Percentiles rank a stretch among this genome's conserved stretches.
Evolutionary conservation across 1,139 yeast species (phyloP).

Genomic region (Yamadazyma conglobata): DNA sequence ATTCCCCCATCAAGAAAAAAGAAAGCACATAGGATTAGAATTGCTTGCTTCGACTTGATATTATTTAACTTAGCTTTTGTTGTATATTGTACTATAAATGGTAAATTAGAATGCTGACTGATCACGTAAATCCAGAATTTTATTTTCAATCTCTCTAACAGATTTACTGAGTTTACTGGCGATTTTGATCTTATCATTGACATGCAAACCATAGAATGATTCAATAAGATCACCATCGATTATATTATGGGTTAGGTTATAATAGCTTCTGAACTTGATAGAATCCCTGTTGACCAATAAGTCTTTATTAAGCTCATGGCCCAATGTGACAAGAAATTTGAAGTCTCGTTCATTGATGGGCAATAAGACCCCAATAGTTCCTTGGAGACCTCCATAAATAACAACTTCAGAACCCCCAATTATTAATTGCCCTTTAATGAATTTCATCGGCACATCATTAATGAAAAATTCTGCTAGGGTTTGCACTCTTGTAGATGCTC

Average conservation of each 20-base stretch:
- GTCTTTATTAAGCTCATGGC: conserved; percentile 32
- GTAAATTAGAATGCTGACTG: conserved; percentile 36
- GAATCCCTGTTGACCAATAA: conserved; percentile 65
- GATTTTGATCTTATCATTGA: conserved; percentile 41
- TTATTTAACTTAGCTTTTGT: not conserved
- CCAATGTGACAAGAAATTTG: conserved; percentile 55
- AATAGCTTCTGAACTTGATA: conserved; percentile 67
- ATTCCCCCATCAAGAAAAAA: conserved; percentile 14
- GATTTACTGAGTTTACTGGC: conserved; percentile 54
- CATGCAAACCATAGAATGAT: conserved; percentile 37
- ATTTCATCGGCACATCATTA: conserved; percentile 67
- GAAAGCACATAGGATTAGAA: conserved; percentile 8
- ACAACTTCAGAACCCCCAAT: conserved; percentile 67
- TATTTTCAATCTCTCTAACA: conserved; percentile 57
- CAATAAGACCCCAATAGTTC: conserved; percentile 69
- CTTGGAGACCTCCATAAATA: conserved; percentile 74
- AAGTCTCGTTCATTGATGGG: conserved; percentile 71
- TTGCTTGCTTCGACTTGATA: conserved; percentile 7
- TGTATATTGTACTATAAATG: conserved; percentile 10
- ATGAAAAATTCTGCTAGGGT: conserved; percentile 60
- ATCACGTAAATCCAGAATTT: conserved; percentile 56
- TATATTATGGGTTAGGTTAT: conserved; percentile 70
- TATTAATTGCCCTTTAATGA: conserved; percentile 51
- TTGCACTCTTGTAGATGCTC: conserved; percentile 51
- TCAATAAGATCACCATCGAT: conserved; percentile 90